Conservation (phyloP, 31 red algal species). For the Asparagopsis taxiformis region DNA sequence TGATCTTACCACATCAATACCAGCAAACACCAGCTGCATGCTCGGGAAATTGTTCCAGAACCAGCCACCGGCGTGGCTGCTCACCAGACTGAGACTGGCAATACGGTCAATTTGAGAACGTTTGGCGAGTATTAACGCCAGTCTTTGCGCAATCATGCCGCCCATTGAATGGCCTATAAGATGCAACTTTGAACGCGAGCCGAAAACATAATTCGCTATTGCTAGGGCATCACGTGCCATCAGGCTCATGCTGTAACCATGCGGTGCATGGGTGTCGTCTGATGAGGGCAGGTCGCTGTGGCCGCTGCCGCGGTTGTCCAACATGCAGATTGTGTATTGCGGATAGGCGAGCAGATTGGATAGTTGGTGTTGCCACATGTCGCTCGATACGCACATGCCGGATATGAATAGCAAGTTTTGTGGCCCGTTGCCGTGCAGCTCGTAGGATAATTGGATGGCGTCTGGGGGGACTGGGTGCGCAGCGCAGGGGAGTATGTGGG, state of each 20-base stretch:
- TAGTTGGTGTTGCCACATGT: slow-evolving; percentile 51
- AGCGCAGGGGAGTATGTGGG: no score
- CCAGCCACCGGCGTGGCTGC: slow-evolving; percentile 52
- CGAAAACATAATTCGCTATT: slow-evolving; percentile 24
- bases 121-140: slow-evolving; percentile 10
- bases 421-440: slow-evolving; percentile 39
- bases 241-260: slow-evolving; percentile 32
- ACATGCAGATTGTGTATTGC: slow-evolving; percentile 19
- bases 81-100: slow-evolving; percentile 24
- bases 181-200: slow-evolving; percentile 2
- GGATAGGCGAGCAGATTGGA: neutral
- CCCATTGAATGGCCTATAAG: slow-evolving; percentile 48
- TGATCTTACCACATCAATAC: neutral
- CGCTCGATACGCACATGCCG: slow-evolving; percentile 57
- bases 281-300: slow-evolving; percentile 4
- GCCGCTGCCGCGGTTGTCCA: slow-evolving; percentile 57
- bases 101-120: slow-evolving; percentile 8
- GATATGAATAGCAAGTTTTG: slow-evolving; percentile 40
- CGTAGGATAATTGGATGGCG: no score
- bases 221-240: slow-evolving; percentile 56
- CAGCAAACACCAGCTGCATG: neutral
- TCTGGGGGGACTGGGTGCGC: no score
- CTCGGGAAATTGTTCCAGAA: slow-evolving; percentile 37
- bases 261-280: neutral
- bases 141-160: slow-evolving; percentile 56